Percentiles rank a stretch among this genome's conserved stretches.
These are phyloP conservation scores for Ceratorhiza oryzae-sativae DNA, from an alignment of 1,284 basidiomycete genomes.

Conservation along the genomic window DNA sequence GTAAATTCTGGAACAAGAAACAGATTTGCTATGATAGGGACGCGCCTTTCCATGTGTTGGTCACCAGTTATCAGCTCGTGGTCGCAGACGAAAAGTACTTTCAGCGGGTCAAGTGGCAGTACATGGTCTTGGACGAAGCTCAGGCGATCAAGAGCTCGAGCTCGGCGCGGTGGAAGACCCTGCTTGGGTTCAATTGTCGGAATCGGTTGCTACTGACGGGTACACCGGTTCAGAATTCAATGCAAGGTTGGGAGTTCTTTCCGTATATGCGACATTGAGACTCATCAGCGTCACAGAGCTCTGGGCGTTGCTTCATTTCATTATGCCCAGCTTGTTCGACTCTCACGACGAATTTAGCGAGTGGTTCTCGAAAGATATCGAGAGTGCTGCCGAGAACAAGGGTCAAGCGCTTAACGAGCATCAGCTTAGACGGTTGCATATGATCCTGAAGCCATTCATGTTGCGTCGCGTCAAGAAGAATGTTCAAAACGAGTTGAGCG, in stretches of 20 bases:
- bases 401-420: conserved; percentile 94
- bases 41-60: conserved; percentile 95
- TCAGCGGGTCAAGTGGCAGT: conserved; percentile 98
- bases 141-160: conserved; percentile 99
- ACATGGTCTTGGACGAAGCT: conserved; percentile 99
- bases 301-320: conserved; percentile 99
- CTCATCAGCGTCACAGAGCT: conserved; percentile 67
- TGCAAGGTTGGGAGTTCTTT: conserved; percentile 76
- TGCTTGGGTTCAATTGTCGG: conserved; percentile 94
- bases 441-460: conserved; percentile 99
- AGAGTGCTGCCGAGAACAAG: conserved; percentile 89
- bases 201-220: conserved; percentile 96
- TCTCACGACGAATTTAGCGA: conserved; percentile 99
- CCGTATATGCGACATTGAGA: conserved; percentile 37
- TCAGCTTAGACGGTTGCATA: conserved; percentile 93
- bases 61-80: conserved; percentile 95
- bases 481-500: conserved; percentile 99
- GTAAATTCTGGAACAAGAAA: conserved; percentile 99
- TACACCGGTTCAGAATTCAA: conserved; percentile 99
- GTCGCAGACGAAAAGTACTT: conserved; percentile 92
- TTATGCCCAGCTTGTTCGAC: conserved; percentile 99
- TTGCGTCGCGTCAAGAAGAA: conserved; percentile 96
- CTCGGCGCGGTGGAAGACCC: conserved; percentile 97
- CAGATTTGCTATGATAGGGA: conserved; percentile 95
- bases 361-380: conserved; percentile 99